Evolutionary conservation across 2,329 filamentous ascomycete species (phyloP).

Genomic region (Sporothrix humicola): DNA sequence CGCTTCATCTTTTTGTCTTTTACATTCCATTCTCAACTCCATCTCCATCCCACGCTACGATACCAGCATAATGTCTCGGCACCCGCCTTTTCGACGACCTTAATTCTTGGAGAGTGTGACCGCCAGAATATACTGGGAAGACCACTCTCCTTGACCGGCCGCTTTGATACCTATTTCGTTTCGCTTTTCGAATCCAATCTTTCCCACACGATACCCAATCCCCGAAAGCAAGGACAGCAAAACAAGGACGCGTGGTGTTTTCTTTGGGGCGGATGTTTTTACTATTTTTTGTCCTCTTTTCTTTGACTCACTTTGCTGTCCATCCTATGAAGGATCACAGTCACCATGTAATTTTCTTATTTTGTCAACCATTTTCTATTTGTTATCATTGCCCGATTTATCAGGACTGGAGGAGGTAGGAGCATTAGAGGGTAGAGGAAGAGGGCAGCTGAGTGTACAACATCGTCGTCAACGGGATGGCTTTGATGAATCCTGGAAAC

Average conservation of each 20-base stretch:
- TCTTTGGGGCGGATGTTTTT: conserved; percentile 11
- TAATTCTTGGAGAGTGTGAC: background rate
- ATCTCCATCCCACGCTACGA: conserved; percentile 10
- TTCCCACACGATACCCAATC: conserved; percentile 29
- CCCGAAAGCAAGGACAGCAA: conserved; percentile 25
- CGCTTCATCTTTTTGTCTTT: conserved; percentile 26
- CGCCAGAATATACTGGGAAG: too few species aligned
- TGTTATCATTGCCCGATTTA: background rate
- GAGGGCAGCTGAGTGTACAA: background rate
- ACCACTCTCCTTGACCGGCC: background rate
- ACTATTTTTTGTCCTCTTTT: background rate
- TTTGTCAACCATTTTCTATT: conserved; percentile 2
- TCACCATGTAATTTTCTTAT: background rate
- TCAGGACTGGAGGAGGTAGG: background rate
- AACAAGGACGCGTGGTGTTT: conserved; percentile 26
- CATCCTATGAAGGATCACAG: background rate
- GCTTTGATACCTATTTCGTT: conserved; percentile 20
- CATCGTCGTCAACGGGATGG: background rate
- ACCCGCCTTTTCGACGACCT: background rate
- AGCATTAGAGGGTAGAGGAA: background rate
- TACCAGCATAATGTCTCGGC: conserved; percentile 32
- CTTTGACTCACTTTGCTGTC: background rate
- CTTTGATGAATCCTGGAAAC: background rate
- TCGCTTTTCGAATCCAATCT: background rate
- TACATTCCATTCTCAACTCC: background rate